These are phyloP conservation scores for Triticum monococcum DNA, from an alignment of 176 grass and related monocot genomes.

Conservation along the genomic window DNA sequence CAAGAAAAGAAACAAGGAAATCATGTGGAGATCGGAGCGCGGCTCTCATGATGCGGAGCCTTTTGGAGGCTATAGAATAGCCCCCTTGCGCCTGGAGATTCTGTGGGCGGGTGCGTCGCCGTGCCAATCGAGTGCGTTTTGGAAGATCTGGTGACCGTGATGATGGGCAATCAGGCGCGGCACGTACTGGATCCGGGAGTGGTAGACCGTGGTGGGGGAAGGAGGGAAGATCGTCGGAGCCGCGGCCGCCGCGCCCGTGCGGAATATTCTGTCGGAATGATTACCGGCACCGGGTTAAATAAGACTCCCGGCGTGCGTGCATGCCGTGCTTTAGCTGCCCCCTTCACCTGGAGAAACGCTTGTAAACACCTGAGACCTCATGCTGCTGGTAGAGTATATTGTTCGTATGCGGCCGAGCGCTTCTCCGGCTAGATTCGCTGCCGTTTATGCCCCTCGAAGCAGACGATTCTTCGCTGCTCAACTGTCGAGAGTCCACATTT, in stretches of 20 bases:
- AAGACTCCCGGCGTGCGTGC: not conserved
- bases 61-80: not conserved
- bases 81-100: not conserved
- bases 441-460: too few relatives aligned
- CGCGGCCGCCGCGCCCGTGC: not conserved
- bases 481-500: too few relatives aligned
- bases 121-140: not conserved
- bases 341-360: not conserved
- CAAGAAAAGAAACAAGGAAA: not conserved
- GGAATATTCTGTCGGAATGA: slow-evolving; percentile 39
- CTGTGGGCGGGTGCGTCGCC: not conserved
- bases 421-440: too few relatives aligned
- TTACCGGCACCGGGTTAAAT: slow-evolving; percentile 38
- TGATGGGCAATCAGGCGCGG: not conserved
- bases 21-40: not conserved
- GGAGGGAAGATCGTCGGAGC: not conserved
- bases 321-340: not conserved
- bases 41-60: not conserved
- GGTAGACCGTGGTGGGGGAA: not conserved
- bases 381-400: not conserved
- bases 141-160: not conserved
- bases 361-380: not conserved
- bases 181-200: too few relatives aligned
- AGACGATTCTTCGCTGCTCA: too few relatives aligned
- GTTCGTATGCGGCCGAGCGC: too few relatives aligned